Evolutionary conservation across 192 early-diverging fungal species (phyloP).

Genomic region (Bifiguratus adelaidae): DNA sequence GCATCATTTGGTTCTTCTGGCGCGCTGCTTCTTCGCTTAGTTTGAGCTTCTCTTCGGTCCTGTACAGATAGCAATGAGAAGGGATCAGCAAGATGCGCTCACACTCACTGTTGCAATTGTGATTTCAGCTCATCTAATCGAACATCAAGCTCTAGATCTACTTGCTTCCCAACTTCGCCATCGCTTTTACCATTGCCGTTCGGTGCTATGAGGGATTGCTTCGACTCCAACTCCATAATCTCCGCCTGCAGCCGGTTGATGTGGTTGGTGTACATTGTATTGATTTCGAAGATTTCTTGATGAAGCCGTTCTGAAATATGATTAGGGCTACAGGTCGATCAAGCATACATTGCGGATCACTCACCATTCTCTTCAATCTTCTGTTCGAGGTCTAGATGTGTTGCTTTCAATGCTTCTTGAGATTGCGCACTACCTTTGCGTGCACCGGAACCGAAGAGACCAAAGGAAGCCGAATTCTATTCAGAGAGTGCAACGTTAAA

Average conservation of each 20-base stretch:
- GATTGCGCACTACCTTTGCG: too few species aligned
- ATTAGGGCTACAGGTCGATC: too few species aligned
- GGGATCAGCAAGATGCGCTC: not conserved
- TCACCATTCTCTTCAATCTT: constrained; percentile 54
- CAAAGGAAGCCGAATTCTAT: too few species aligned
- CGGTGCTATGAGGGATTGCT: too few species aligned
- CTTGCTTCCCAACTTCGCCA: constrained; percentile 12
- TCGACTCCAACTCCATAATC: constrained; percentile 34
- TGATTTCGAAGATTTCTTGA: constrained; percentile 37
- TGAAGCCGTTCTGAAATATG: constrained; percentile 26
- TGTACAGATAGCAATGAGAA: too few species aligned
- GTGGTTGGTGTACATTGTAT: constrained; percentile 34
- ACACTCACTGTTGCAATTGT: not conserved
- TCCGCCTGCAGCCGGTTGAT: constrained; percentile 30
- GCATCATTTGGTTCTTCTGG: too few species aligned
- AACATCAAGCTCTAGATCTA: not conserved
- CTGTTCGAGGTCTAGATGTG: constrained; percentile 27
- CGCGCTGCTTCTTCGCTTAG: too few species aligned
- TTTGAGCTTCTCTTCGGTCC: too few species aligned
- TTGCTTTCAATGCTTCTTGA: constrained; percentile 29
- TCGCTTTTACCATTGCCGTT: constrained; percentile 6
- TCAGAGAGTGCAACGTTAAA: too few species aligned
- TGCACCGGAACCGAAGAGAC: too few species aligned
- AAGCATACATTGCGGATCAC: not conserved
- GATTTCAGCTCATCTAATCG: too few species aligned